phyloP scores from a whole-genome alignment of 176 grass and related monocot species.

The Dendrocalamus sinicus region DNA sequence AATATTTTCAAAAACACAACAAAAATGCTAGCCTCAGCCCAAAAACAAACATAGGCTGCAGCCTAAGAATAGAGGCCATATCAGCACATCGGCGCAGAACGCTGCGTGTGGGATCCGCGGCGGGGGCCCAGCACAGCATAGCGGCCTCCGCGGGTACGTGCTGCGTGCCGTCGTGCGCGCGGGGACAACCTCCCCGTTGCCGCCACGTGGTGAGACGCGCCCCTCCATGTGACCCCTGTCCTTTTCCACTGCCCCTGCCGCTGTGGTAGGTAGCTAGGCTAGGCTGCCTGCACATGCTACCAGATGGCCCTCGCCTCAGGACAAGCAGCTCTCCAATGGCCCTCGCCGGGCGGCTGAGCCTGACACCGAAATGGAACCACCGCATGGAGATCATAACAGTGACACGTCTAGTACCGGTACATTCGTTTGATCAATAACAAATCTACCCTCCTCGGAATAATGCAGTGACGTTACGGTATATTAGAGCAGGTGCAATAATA shows the following conservation, averaged over 20 bases:
- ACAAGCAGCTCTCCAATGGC: not conserved
- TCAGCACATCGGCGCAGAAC: too few relatives aligned
- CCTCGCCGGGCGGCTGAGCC: not conserved
- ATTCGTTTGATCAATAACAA: not conserved
- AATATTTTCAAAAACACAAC: too few relatives aligned
- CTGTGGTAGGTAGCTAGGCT: not conserved
- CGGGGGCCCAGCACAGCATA: too few relatives aligned
- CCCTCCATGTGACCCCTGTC: conserved; percentile 27
- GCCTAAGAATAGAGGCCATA: too few relatives aligned
- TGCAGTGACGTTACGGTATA: too few relatives aligned
- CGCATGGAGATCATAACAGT: not conserved
- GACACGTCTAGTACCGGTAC: not conserved
- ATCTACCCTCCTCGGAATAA: too few relatives aligned
- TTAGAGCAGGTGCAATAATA: too few relatives aligned
- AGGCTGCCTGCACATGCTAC: not conserved
- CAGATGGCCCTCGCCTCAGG: not conserved
- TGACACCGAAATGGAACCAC: not conserved
- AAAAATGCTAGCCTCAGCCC: too few relatives aligned
- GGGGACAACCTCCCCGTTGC: too few relatives aligned
- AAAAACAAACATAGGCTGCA: too few relatives aligned
- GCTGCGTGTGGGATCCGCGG: too few relatives aligned
- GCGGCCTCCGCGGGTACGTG: not conserved
- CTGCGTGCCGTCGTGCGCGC: not conserved
- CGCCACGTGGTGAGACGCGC: conserved; percentile 23
- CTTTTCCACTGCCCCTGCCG: conserved; percentile 38